Evolutionary conservation across 768 basidiomycete species (phyloP), one percentile per base, ranked within the genome.

Genomic region (Rhizopogon vinicolor): DNA sequence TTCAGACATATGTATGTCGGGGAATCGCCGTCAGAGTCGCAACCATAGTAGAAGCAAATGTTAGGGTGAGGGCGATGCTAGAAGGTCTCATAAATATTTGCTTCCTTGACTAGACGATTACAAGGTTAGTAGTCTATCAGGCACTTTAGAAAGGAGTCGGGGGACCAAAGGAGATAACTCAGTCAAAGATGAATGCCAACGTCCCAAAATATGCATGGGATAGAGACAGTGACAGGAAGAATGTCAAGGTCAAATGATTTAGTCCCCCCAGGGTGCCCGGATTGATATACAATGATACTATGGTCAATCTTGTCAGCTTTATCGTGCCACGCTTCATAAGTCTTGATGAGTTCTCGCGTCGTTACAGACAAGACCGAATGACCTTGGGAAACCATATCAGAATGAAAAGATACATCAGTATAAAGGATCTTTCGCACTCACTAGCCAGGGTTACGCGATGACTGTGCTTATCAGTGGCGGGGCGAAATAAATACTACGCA

Each of bases 1-100:
- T 56, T 43, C 46, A 58, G 44, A 33, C 61, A 64, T 39, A 66
- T 54, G 19, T 61, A 62, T 4, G 41, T 52, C 29, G 63, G 54
- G 14, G 48, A 39, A 25, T 57, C 58, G 25, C 54, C 57, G 12
- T 61, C 59, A 16, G 54, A 56, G 31, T 56, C 39, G 22, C 65
- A 68, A 6, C 63, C 65, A 48, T 50, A 57, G 44, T 66, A 68
- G 19, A 57, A 22, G 31, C 44, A 58, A 29, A 66, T 50, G 46
- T 66, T 63, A 16, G 62, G 58, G 52, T 65, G 66, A 19, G 61
- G 54, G 51, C 54, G 48, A 3, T 22, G 22, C 35, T 41, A 29
- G n/a, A 51, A 41, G 33, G 35, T 51, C 28, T 57, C 57, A 41
- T 39, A 51, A 10, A 51, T 22, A 12, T 18, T 50, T 10, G 45